These are phyloP conservation scores for Erysimum cheiranthoides DNA, from an alignment of 345 rosid genomes.

Conservation along the genomic window DNA sequence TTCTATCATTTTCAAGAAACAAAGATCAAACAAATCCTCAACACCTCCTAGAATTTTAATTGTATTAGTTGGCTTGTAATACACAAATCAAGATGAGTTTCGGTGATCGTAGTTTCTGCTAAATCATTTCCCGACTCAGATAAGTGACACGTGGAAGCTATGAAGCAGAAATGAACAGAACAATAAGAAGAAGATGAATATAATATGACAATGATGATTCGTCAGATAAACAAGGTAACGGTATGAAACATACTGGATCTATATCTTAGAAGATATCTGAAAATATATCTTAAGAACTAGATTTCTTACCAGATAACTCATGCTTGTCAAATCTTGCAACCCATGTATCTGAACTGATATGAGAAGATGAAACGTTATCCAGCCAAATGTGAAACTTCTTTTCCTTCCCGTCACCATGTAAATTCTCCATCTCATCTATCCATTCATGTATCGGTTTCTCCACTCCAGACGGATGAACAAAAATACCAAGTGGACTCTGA, in stretches of 20 bases:
- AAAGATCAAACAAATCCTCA: too few species aligned
- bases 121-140: background rate
- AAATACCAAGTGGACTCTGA: constrained; percentile 66
- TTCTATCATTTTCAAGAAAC: too few species aligned
- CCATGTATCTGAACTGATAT: constrained; percentile 71
- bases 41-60: too few species aligned
- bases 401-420: constrained; percentile 68
- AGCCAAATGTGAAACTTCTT: constrained; percentile 65
- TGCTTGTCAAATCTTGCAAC: constrained; percentile 74
- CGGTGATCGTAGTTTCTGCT: background rate
- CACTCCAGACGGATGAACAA: constrained; percentile 76
- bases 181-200: background rate
- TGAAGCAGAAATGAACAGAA: background rate
- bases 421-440: constrained; percentile 51
- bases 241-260: background rate
- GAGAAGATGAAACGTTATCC: constrained; percentile 63
- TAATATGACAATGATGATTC: constrained; percentile 1
- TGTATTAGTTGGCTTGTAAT: too few species aligned
- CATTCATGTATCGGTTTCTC: constrained; percentile 64
- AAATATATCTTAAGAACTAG: background rate
- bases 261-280: background rate
- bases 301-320: constrained; percentile 71
- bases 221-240: background rate
- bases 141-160: background rate
- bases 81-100: background rate